Evolutionary conservation across 2,329 filamentous ascomycete species (phyloP).

Genomic region (Alternaria triticimaculans): DNA sequence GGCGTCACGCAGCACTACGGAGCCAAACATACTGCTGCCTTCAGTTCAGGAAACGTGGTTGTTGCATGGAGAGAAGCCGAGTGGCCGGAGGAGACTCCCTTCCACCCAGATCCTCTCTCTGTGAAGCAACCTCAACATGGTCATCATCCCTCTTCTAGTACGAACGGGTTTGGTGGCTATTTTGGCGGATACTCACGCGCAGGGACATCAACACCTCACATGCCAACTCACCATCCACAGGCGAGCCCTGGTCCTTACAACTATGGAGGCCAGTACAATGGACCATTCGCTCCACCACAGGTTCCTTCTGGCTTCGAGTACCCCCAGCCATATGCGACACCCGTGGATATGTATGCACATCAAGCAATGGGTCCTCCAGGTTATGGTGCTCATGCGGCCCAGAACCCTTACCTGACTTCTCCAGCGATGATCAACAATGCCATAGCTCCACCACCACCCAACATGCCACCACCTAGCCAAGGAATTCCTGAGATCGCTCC

Average conservation of each 20-base stretch:
- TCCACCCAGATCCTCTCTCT: conserved; percentile 65
- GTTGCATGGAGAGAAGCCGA: conserved; percentile 78
- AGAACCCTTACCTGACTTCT: conserved; percentile 40
- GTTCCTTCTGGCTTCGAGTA: conserved; percentile 39
- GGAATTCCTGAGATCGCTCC: conserved; percentile 22
- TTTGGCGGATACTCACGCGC: conserved; percentile 48
- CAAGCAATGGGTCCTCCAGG: conserved; percentile 40
- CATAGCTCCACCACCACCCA: conserved; percentile 33
- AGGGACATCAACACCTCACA: conserved; percentile 46
- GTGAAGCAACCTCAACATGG: conserved; percentile 48
- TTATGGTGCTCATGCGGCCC: conserved; percentile 33
- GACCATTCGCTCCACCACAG: conserved; percentile 48
- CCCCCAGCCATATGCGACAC: conserved; percentile 36
- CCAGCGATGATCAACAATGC: conserved; percentile 38
- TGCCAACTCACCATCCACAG: conserved; percentile 44
- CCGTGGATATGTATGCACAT: conserved; percentile 40
- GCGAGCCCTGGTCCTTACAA: conserved; percentile 47
- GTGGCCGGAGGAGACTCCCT: conserved; percentile 79
- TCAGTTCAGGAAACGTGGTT: conserved; percentile 74
- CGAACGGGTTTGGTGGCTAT: conserved; percentile 37
- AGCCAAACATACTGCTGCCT: conserved; percentile 75
- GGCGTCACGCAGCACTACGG: conserved; percentile 83
- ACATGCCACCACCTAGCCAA: conserved; percentile 25
- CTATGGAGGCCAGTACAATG: conserved; percentile 43
- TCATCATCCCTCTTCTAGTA: conserved; percentile 35